Conservation (phyloP, 2,329 filamentous ascomycete species). For the Colletotrichum sp. region DNA sequence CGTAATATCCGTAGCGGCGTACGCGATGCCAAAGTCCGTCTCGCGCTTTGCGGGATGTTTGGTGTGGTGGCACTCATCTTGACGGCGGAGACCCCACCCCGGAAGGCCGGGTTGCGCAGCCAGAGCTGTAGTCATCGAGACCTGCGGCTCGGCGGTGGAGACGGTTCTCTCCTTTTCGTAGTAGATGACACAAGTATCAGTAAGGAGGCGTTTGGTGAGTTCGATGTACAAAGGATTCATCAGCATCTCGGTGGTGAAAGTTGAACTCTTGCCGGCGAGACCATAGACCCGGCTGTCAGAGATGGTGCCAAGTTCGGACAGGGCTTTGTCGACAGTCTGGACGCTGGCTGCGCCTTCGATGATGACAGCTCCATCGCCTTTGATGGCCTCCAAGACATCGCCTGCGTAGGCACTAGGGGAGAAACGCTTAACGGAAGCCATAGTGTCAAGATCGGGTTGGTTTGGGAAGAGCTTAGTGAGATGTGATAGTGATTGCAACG, state of each 20-base stretch:
- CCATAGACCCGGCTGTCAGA: neutral
- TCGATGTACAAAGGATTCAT: neutral
- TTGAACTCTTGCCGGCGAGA: neutral
- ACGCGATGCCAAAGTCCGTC: neutral
- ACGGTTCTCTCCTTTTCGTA: neutral
- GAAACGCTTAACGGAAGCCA: neutral
- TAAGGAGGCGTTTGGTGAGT: neutral
- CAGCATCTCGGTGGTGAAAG: neutral
- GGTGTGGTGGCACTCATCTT: neutral
- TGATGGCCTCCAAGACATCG: neutral
- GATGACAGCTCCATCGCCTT: neutral
- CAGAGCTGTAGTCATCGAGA: neutral
- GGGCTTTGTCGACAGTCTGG: neutral
- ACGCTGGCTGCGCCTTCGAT: neutral
- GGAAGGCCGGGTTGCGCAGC: neutral
- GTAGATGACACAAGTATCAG: neutral
- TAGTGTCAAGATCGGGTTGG: rapidly evolving
- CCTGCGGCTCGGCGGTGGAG: neutral
- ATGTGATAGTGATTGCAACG: rapidly evolving
- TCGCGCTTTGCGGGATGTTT: neutral
- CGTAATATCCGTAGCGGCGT: neutral
- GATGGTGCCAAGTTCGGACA: neutral
- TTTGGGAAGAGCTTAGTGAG: neutral
- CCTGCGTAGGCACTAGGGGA: neutral
- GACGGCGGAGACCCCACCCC: neutral